These are phyloP conservation scores for Elasticomyces elasticus DNA, from an alignment of 495 filamentous ascomycete genomes.

Conservation along the genomic window DNA sequence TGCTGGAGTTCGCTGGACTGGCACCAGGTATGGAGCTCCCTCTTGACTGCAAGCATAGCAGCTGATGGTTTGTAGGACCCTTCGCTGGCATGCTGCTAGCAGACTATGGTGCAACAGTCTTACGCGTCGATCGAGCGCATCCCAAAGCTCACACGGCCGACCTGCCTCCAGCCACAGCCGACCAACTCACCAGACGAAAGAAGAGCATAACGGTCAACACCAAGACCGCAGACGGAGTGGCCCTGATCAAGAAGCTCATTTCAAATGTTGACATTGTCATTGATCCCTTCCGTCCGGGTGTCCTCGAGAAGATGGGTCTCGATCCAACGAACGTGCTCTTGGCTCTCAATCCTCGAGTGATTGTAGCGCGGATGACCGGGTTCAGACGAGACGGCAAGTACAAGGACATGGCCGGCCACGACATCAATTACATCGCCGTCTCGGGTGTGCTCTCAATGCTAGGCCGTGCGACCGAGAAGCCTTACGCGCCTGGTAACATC, in stretches of 20 bases:
- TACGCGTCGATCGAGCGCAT: conserved; percentile 69
- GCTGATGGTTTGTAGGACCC: conserved; percentile 47
- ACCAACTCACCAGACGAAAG: conserved; percentile 72
- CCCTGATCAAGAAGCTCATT: conserved; percentile 56
- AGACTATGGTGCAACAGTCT: conserved; percentile 77
- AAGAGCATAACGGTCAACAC: conserved; percentile 67
- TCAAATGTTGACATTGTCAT: conserved; percentile 65
- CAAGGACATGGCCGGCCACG: conserved; percentile 83
- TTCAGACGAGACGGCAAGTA: conserved; percentile 83
- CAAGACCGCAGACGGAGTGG: conserved; percentile 51
- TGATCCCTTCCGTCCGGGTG: conserved; percentile 85
- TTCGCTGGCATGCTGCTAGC: conserved; percentile 83
- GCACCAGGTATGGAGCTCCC: conserved; percentile 56
- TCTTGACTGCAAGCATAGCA: neutral
- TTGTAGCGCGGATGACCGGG: conserved; percentile 78
- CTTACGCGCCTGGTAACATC: conserved; percentile 72
- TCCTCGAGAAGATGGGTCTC: conserved; percentile 73
- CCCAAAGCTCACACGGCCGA: conserved; percentile 27
- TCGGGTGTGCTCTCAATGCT: conserved; percentile 70
- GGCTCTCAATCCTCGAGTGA: conserved; percentile 58
- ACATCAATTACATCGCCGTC: conserved; percentile 93
- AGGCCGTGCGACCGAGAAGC: conserved; percentile 56
- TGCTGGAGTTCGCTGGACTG: conserved; percentile 82
- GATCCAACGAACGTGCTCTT: conserved; percentile 55
- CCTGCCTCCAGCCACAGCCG: conserved; percentile 40